Evolutionary conservation across 305 asterid genomes (phyloP).

Genomic region (Rubia peregrina): DNA sequence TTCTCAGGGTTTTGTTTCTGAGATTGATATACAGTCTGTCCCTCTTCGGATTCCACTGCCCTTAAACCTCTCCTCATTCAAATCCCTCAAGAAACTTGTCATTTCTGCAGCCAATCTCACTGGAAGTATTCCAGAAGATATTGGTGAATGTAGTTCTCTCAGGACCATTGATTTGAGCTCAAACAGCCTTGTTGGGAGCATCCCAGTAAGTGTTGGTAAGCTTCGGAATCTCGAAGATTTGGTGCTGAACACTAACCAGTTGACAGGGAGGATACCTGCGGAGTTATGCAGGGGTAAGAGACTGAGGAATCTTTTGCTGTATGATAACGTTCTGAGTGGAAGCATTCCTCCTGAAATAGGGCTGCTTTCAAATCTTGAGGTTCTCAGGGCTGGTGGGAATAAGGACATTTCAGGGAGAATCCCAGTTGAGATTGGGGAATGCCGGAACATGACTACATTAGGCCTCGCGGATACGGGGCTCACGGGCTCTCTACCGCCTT

Average conservation of each 20-base stretch:
- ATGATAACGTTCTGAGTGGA: conserved; percentile 35
- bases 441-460: conserved; percentile 31
- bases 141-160: conserved; percentile 31
- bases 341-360: conserved; percentile 31
- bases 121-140: conserved; percentile 28
- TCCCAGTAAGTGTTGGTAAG: conserved; percentile 27
- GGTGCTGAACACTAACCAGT: conserved; percentile 33
- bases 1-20: conserved; percentile 27
- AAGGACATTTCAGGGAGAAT: conserved; percentile 32
- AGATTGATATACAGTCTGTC: conserved; percentile 27
- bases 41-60: conserved; percentile 31
- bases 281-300: conserved; percentile 27
- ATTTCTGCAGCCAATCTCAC: conserved; percentile 42
- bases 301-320: conserved; percentile 28
- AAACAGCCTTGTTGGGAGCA: conserved; percentile 32
- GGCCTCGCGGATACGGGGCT: conserved; percentile 39
- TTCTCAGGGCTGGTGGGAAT: conserved; percentile 37
- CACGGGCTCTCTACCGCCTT: conserved; percentile 34
- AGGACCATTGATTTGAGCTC: conserved; percentile 30
- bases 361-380: conserved; percentile 27
- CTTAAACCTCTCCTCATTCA: conserved; percentile 27
- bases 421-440: conserved; percentile 34
- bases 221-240: conserved; percentile 33
- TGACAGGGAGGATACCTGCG: conserved; percentile 39
- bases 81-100: conserved; percentile 24